Evolutionary conservation across 306 rosid species (phyloP).

Genomic region (Quillaja saponaria): DNA sequence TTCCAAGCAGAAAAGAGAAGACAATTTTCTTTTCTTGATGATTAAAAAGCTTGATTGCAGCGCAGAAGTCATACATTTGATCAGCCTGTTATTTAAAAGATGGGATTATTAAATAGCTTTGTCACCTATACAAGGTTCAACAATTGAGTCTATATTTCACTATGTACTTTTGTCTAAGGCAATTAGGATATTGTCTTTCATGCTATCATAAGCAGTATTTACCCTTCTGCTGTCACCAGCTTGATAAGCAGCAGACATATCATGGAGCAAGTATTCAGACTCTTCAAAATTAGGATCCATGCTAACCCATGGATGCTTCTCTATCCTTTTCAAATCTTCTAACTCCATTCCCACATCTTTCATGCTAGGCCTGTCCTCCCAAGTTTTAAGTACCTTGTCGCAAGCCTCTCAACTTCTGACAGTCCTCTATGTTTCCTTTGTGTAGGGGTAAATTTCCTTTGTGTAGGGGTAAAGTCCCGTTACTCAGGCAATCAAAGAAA

Average conservation of each 20-base stretch:
- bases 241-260: neutral
- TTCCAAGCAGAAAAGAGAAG: no score
- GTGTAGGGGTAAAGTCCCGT: no score
- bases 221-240: neutral
- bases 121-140: no score
- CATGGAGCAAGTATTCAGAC: neutral
- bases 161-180: no score
- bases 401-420: constrained; percentile 20
- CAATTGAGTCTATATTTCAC: no score
- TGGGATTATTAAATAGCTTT: no score
- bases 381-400: constrained; percentile 7
- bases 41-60: no score
- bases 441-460: no score
- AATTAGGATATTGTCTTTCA: neutral
- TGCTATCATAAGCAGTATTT: neutral
- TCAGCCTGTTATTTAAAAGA: no score
- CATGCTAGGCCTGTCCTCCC: constrained; percentile 40
- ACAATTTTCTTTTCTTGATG: no score
- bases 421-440: constrained; percentile 21
- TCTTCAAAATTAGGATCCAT: neutral
- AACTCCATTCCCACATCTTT: constrained; percentile 36
- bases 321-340: constrained; percentile 23
- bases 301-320: neutral
- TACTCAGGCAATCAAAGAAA: no score
- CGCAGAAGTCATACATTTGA: no score